Percentiles rank a stretch among this genome's conserved stretches.
phyloP scores from a whole-genome alignment of 2,329 filamentous ascomycete species.

The Hypoxylon rubiginosum region DNA sequence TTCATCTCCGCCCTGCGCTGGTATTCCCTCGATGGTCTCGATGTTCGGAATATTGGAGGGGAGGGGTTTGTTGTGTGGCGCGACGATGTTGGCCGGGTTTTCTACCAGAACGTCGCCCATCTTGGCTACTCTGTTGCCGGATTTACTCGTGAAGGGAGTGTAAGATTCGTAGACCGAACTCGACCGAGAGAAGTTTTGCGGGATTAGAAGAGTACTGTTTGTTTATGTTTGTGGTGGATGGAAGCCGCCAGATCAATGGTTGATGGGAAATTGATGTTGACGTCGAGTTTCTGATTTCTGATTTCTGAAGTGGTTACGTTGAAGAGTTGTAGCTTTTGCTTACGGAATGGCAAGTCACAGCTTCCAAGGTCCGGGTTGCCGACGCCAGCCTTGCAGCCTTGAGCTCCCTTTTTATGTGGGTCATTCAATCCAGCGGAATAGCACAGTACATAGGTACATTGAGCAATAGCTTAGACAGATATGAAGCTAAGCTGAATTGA shows the following conservation, averaged over 20 bases:
- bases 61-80: conserved; percentile 84
- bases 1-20: conserved; percentile 87
- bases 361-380: conserved; percentile 30
- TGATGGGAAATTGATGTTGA: conserved; percentile 9
- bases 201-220: not conserved
- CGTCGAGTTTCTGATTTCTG: conserved; percentile 21
- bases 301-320: conserved; percentile 29
- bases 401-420: conserved; percentile 10
- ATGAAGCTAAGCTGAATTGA: conserved; percentile 15
- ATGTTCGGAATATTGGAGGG: conserved; percentile 88
- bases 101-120: conserved; percentile 94
- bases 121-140: conserved; percentile 47
- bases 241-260: not conserved
- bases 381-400: conserved; percentile 53
- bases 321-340: conserved; percentile 12
- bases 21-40: conserved; percentile 87
- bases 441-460: not conserved
- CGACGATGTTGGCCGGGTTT: conserved; percentile 78
- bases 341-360: conserved; percentile 23
- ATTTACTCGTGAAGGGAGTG: not conserved
- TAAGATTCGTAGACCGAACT: not conserved
- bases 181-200: not conserved
- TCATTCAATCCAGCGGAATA: not conserved
- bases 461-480: not conserved
- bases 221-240: not conserved